Evolutionary conservation across 2,329 filamentous ascomycete species (phyloP), one percentile per base, ranked within the genome.

Genomic region (Paradendryphiella salina): DNA sequence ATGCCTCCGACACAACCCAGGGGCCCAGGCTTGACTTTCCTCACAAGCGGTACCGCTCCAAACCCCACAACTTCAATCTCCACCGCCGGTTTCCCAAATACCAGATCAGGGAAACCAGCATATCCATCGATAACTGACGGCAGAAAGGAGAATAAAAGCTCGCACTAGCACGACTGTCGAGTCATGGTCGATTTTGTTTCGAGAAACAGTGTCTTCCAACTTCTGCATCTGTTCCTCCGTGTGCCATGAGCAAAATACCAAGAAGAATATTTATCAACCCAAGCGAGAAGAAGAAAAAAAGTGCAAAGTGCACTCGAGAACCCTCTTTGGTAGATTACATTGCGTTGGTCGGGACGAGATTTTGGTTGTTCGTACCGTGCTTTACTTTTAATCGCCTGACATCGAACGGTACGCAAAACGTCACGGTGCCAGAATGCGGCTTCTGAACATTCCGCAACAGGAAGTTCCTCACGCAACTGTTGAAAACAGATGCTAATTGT

Each of bases 61-160:
- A 42, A 23, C 39, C 15, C 29, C 29, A 20, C 37, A n/a, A 15
- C 13, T 23, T 20, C 18, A 23, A 23, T 8, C 8, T 13, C 15
- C 18, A n/a, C 20, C 35, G 11, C 6, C 10, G 13, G 13, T 13
- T 15, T n/a, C 29, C 13, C 11, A 17, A 31, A 20, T 33, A 11
- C 39, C 29, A 32, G 18, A 42, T 33, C 4, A 33, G 29, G 29
- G 23, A 42, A 42, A 6, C 18, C 23, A n/a, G 39, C 13, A 23
- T 32, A 20, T 23, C 29, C 39, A 33, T 42, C 39, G 29, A 42
- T 33, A 33, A 1, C 18, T 33, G 39, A 42, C 29, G 5, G 13
- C 39, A 23, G 9, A 42, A 42, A 42, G 39, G 39, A 33, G 29
- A 42, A 42, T 42, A 17, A 39, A 39, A 15, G 11, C 14, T 33